Evolutionary conservation across 805 yeast species (phyloP).

Genomic region (Suhomyces canberraensis): DNA sequence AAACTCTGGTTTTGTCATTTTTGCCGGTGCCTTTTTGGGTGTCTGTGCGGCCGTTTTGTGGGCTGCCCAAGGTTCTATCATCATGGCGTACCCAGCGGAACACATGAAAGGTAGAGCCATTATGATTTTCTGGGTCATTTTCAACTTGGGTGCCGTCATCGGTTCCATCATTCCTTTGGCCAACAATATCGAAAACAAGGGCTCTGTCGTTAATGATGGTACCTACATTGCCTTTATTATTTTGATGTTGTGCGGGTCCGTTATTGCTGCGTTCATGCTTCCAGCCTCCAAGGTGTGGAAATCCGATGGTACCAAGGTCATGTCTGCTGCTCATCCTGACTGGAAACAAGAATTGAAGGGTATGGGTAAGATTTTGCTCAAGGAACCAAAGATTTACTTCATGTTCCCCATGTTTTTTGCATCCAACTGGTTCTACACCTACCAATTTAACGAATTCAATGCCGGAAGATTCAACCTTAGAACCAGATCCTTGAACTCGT

Average conservation of each 20-base stretch:
- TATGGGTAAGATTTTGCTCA: conserved; percentile 33
- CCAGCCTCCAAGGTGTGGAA: conserved; percentile 50
- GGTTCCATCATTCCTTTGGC: conserved; percentile 59
- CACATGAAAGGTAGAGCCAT: conserved; percentile 50
- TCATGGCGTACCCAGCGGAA: conserved; percentile 58
- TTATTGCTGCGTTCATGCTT: conserved; percentile 44
- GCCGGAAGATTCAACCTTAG: conserved; percentile 54
- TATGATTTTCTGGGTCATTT: conserved; percentile 57
- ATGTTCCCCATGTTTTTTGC: conserved; percentile 62
- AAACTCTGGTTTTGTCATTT: conserved; percentile 51
- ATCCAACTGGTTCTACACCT: conserved; percentile 66
- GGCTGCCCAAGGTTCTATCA: conserved; percentile 58
- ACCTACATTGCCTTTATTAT: conserved; percentile 54
- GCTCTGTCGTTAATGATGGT: conserved; percentile 39
- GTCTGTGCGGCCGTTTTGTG: conserved; percentile 53
- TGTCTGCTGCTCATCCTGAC: conserved; percentile 43
- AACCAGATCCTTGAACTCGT: conserved; percentile 59
- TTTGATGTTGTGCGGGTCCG: conserved; percentile 46
- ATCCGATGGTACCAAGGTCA: conserved; percentile 49
- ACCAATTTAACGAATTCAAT: conserved; percentile 59
- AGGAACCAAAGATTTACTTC: conserved; percentile 44
- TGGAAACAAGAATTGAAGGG: conserved; percentile 44
- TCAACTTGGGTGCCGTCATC: conserved; percentile 60
- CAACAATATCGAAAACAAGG: conserved; percentile 42
- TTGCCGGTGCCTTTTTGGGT: conserved; percentile 58